phyloP scores from a whole-genome alignment of 495 filamentous ascomycete species.

The Neurospora discreta region DNA sequence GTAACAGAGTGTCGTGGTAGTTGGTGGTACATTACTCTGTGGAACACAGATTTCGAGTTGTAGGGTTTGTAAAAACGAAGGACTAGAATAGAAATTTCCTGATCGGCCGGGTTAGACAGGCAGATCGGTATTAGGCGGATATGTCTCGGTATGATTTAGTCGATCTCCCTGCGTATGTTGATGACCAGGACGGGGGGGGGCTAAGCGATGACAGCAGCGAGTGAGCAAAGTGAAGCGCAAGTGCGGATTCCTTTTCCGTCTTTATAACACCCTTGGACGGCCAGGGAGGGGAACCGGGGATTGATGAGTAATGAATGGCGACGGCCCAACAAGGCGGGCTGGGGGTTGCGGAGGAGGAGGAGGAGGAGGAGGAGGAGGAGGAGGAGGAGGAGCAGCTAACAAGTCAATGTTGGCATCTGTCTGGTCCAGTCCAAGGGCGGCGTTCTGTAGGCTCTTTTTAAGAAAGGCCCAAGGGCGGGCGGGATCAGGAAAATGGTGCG shows the following conservation, averaged over 20 bases:
- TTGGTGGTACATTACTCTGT: slow-evolving; percentile 20
- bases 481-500: slow-evolving; percentile 2
- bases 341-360: background rate
- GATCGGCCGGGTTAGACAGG: slow-evolving; percentile 17
- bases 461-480: background rate
- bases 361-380: no score
- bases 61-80: slow-evolving; percentile 9
- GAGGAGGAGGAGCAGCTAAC: background rate
- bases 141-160: background rate
- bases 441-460: background rate
- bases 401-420: background rate
- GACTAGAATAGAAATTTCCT: slow-evolving; percentile 11
- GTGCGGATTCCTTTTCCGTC: background rate
- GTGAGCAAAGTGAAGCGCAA: background rate
- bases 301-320: background rate
- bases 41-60: background rate
- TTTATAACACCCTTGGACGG: background rate
- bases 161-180: background rate
- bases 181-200: background rate
- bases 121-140: slow-evolving; percentile 7
- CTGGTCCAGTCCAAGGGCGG: background rate
- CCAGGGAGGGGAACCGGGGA: background rate
- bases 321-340: background rate
- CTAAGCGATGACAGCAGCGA: background rate
- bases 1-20: slow-evolving; percentile 3